Conservation (phyloP, 2,329 filamentous ascomycete genomes). For the Tolypocladium capitatum region DNA sequence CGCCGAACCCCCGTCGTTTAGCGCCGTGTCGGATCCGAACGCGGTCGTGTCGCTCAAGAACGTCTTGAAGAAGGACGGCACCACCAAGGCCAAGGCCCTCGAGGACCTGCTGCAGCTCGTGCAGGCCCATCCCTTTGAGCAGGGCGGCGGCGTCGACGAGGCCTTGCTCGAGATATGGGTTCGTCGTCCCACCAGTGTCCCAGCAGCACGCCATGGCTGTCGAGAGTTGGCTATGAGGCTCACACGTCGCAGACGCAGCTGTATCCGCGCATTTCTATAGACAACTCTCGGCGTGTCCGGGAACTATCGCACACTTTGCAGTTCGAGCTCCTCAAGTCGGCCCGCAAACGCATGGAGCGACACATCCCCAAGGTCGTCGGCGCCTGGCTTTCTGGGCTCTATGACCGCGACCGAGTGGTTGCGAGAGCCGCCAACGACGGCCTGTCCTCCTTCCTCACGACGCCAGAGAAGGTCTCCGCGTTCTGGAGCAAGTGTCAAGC, state of each 20-base stretch:
- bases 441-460: constrained; percentile 60
- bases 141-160: constrained; percentile 58
- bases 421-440: constrained; percentile 66
- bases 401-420: constrained; percentile 70
- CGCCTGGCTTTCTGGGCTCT: constrained; percentile 82
- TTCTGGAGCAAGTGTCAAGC: constrained; percentile 75
- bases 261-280: constrained; percentile 82
- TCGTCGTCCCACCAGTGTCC: constrained; percentile 5
- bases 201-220: background rate
- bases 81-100: constrained; percentile 78
- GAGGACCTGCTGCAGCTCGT: constrained; percentile 67
- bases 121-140: constrained; percentile 35
- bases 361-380: constrained; percentile 66
- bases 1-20: constrained; percentile 70
- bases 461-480: constrained; percentile 61
- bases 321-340: constrained; percentile 43
- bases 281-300: constrained; percentile 75
- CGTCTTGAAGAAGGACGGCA: constrained; percentile 81
- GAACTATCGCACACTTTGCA: constrained; percentile 74
- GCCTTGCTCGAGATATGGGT: constrained; percentile 83
- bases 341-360: constrained; percentile 72
- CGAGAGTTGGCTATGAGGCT: background rate
- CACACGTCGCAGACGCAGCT: constrained; percentile 51
- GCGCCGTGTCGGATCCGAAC: constrained; percentile 63
- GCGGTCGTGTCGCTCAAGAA: constrained; percentile 88